phyloP scores from a whole-genome alignment of 257 asterid genomes.

The Echites panduratus region DNA sequence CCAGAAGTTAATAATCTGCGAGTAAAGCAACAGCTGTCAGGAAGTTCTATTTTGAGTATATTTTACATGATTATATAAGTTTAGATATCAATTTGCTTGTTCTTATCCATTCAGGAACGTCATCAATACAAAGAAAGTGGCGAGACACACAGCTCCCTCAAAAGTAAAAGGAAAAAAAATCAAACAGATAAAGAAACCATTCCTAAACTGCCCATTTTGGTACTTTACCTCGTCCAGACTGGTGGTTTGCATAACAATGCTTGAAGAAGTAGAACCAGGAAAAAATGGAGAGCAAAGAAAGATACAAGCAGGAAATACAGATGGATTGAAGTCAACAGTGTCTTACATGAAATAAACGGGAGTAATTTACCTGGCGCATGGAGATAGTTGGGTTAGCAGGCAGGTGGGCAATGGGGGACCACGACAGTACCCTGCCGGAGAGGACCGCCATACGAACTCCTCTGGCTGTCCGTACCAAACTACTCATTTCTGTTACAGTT shows the following conservation, averaged over 20 bases:
- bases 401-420: not conserved
- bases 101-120: not conserved
- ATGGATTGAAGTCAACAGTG: not conserved
- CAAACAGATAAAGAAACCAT: not conserved
- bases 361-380: slow-evolving; percentile 18
- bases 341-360: not conserved
- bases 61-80: not conserved
- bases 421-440: not conserved
- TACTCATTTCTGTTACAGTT: not conserved
- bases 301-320: not conserved
- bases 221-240: too few relatives aligned
- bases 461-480: not conserved
- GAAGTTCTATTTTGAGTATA: not conserved
- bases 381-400: not conserved
- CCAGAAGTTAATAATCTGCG: not conserved
- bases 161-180: not conserved
- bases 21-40: not conserved
- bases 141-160: not conserved
- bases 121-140: not conserved
- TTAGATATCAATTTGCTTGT: not conserved
- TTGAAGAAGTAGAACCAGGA: not conserved
- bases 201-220: too few relatives aligned
- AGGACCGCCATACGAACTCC: not conserved
- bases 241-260: too few relatives aligned
- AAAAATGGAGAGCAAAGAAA: not conserved